phyloP scores from a whole-genome alignment of 345 rosid genomes.

The Syzygium aqueum region DNA sequence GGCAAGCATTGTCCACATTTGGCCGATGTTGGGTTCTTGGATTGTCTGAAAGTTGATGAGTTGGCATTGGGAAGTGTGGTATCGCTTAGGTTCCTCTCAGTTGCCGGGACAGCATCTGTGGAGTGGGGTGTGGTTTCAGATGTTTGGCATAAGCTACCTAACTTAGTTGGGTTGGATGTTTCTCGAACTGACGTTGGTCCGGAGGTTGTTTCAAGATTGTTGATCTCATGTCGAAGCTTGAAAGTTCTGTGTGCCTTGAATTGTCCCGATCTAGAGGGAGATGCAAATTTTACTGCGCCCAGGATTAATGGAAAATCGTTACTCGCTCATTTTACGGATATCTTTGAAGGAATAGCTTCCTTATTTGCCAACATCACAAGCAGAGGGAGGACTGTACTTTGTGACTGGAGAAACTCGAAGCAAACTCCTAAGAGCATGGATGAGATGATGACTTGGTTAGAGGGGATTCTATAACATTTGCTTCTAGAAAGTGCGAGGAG shows the following conservation, averaged over 20 bases:
- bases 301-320: slow-evolving; percentile 51
- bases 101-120: slow-evolving; percentile 67
- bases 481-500: slow-evolving; percentile 63
- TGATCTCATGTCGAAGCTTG: slow-evolving; percentile 51
- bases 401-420: slow-evolving; percentile 39
- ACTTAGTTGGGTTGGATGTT: slow-evolving; percentile 61
- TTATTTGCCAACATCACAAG: slow-evolving; percentile 36
- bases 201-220: slow-evolving; percentile 47
- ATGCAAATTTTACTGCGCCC: slow-evolving; percentile 26
- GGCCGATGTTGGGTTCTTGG: slow-evolving; percentile 57
- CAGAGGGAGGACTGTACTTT: slow-evolving; percentile 36
- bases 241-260: slow-evolving; percentile 67
- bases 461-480: slow-evolving; percentile 68
- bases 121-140: slow-evolving; percentile 55
- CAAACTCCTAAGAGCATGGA: slow-evolving; percentile 25
- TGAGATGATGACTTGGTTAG: slow-evolving; percentile 57
- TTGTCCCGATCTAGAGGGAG: slow-evolving; percentile 52
- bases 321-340: slow-evolving; percentile 36
- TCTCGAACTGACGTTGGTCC: slow-evolving; percentile 64
- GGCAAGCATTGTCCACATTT: slow-evolving; percentile 52
- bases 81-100: slow-evolving; percentile 51
- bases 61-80: slow-evolving; percentile 43
- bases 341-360: slow-evolving; percentile 47
- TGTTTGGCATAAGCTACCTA: slow-evolving; percentile 58
- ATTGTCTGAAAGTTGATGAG: slow-evolving; percentile 57